A percentile compares a stretch with the other conserved stretches of the same genome.
phyloP scores from a whole-genome alignment of 2,329 filamentous ascomycete genomes.

The Fusarium compactum region DNA sequence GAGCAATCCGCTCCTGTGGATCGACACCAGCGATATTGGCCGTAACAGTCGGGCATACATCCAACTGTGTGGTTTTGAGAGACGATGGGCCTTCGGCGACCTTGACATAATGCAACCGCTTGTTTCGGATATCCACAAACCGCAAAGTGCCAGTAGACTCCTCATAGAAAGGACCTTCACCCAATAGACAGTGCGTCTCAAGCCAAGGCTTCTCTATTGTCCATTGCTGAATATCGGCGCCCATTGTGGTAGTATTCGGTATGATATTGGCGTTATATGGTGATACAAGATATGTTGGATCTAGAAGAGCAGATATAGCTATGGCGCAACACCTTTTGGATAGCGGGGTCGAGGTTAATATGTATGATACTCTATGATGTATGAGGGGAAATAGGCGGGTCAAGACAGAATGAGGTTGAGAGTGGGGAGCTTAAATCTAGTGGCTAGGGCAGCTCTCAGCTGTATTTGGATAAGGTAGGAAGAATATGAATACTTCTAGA shows the following conservation, averaged over 20 bases:
- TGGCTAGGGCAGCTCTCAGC: neutral
- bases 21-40: slow-evolving; percentile 79
- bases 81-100: slow-evolving; percentile 72
- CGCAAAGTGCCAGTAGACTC: slow-evolving; percentile 72
- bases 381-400: slow-evolving; percentile 29
- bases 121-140: slow-evolving; percentile 86
- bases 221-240: slow-evolving; percentile 62
- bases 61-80: slow-evolving; percentile 69
- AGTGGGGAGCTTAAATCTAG: slow-evolving; percentile 9
- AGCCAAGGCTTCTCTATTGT: slow-evolving; percentile 67
- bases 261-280: neutral
- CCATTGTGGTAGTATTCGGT: slow-evolving; percentile 33
- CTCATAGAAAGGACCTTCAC: slow-evolving; percentile 82
- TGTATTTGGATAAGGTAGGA: neutral
- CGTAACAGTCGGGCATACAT: slow-evolving; percentile 73
- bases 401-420: slow-evolving; percentile 3
- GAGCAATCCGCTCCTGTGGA: slow-evolving; percentile 73
- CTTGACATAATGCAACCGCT: slow-evolving; percentile 78
- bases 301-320: neutral
- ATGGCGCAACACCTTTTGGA: neutral
- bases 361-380: slow-evolving; percentile 32
- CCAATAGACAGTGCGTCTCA: slow-evolving; percentile 72
- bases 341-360: slow-evolving; percentile 32
- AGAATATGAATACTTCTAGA: neutral
- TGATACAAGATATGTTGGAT: neutral